Conservation (phyloP, 2,329 filamentous ascomycete species). For the Ophiosphaerella korrae region DNA sequence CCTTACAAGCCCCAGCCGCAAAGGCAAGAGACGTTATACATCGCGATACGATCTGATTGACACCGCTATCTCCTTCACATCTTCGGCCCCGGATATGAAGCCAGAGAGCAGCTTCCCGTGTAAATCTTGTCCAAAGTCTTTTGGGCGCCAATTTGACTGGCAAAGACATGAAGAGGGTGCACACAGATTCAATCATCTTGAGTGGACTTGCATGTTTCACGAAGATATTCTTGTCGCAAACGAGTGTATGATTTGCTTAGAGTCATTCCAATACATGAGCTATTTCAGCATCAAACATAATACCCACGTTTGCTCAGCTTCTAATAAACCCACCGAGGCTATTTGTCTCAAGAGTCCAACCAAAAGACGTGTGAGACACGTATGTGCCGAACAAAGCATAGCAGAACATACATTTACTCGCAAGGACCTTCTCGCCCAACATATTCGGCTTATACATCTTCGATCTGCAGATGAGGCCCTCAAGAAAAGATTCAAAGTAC, state of each 20-base stretch:
- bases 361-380: no score
- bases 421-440: constrained; percentile 22
- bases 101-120: constrained; percentile 3
- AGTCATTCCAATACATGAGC: background rate
- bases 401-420: constrained; percentile 11
- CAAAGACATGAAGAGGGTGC: constrained; percentile 18
- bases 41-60: background rate
- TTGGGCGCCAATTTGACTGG: constrained; percentile 14
- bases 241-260: constrained; percentile 16
- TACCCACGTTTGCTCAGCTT: background rate
- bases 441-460: constrained; percentile 15
- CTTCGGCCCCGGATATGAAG: background rate
- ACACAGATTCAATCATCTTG: constrained; percentile 7
- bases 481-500: constrained; percentile 9
- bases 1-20: background rate
- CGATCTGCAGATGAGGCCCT: background rate
- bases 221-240: background rate
- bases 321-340: no score
- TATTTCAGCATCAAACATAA: constrained; percentile 13
- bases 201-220: constrained; percentile 18
- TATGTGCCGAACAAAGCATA: constrained; percentile 3
- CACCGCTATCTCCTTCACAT: background rate
- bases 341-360: no score
- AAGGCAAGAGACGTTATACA: constrained; percentile 9
- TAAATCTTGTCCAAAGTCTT: constrained; percentile 12